Percentiles rank a stretch among this genome's conserved stretches.
These are phyloP conservation scores for Conidiobolus incongruus DNA, from an alignment of 371 early-diverging fungal species.

Conservation along the genomic window DNA sequence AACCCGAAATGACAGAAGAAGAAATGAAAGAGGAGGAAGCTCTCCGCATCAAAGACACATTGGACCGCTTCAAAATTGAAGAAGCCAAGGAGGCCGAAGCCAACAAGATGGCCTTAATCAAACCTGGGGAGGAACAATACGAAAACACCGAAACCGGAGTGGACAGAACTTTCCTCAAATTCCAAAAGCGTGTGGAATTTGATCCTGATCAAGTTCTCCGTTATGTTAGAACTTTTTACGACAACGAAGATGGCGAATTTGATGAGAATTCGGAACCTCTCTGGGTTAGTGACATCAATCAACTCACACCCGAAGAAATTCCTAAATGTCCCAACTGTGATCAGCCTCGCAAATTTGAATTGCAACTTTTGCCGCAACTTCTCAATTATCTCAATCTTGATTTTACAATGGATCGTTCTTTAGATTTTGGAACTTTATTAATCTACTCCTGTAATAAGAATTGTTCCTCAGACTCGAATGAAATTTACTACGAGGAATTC, in stretches of 20 bases:
- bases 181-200: conserved; percentile 58
- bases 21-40: conserved; percentile 10
- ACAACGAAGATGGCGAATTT: neutral
- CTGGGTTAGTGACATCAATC: conserved; percentile 48
- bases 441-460: conserved; percentile 71
- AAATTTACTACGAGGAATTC: conserved; percentile 31
- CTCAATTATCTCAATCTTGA: conserved; percentile 61
- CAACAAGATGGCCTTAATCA: conserved; percentile 24
- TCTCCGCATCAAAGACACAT: too few relatives aligned
- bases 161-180: conserved; percentile 69
- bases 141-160: conserved; percentile 69
- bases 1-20: conserved; percentile 18
- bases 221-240: conserved; percentile 9
- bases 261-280: conserved; percentile 40
- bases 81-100: conserved; percentile 13
- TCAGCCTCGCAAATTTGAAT: conserved; percentile 61
- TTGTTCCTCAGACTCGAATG: conserved; percentile 43
- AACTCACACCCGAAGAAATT: conserved; percentile 26
- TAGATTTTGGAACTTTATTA: conserved; percentile 84
- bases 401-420: conserved; percentile 33
- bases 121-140: conserved; percentile 37
- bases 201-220: conserved; percentile 78
- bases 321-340: conserved; percentile 56
- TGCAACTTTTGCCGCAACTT: conserved; percentile 75
- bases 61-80: conserved; percentile 9